Conservation (phyloP, 305 asterid genomes). For the Fraxinus sp. region DNA sequence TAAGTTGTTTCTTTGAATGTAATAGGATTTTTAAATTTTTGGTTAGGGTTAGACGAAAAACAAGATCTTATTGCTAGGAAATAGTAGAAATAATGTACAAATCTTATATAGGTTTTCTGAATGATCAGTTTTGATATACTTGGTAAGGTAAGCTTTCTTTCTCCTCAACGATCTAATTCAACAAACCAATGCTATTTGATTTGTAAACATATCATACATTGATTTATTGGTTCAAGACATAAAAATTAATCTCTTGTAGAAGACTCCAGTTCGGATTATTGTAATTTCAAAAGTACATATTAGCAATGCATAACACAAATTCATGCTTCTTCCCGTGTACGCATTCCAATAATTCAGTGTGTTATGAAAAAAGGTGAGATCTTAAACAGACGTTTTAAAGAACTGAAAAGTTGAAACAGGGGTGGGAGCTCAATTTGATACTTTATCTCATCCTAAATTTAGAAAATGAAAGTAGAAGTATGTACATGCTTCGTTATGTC, state of each 20-base stretch:
- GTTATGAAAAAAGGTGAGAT: neutral
- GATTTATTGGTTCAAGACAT: neutral
- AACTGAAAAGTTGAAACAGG: neutral
- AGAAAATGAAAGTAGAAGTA: conserved; percentile 3
- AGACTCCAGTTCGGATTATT: neutral
- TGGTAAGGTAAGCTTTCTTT: neutral
- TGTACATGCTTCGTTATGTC: conserved; percentile 82
- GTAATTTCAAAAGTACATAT: neutral
- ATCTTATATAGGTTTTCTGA: neutral
- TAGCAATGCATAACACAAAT: neutral
- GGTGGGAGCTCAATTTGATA: neutral
- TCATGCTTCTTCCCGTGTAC: neutral
- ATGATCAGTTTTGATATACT: neutral
- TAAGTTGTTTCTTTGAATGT: neutral
- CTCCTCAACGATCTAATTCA: neutral
- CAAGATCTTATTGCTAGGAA: neutral
- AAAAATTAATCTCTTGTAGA: neutral
- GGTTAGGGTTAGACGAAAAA: neutral
- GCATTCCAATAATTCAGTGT: neutral
- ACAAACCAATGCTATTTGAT: neutral
- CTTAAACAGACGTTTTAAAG: neutral
- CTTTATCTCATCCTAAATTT: neutral
- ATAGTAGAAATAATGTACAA: neutral
- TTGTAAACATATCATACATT: neutral
- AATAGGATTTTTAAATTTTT: neutral